A percentile compares a stretch with the other conserved stretches of the same genome.
phyloP scores from a whole-genome alignment of 768 basidiomycete genomes.

The Lactifluus subvellereus region DNA sequence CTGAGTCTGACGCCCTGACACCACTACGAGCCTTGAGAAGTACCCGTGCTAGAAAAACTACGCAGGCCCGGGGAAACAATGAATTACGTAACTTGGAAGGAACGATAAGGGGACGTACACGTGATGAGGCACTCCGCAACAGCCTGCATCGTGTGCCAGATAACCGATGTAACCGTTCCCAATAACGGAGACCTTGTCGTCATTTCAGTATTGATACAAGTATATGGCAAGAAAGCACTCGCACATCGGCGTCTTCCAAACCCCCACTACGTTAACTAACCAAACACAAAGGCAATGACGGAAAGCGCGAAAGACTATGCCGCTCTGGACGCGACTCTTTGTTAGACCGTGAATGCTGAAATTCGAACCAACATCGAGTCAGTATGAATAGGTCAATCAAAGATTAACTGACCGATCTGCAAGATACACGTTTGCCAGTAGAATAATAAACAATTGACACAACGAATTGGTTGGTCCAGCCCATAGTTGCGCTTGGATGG shows the following conservation, averaged over 20 bases:
- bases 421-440: not conserved
- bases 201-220: not conserved
- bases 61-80: too few species aligned
- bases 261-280: not conserved
- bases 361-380: not conserved
- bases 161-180: not conserved
- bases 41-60: not conserved
- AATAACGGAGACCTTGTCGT: not conserved
- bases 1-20: not conserved
- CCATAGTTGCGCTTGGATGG: not conserved
- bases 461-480: not conserved
- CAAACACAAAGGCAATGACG: not conserved
- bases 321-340: not conserved
- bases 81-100: too few species aligned
- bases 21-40: slow-evolving; percentile 2
- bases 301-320: not conserved
- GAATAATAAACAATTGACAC: not conserved
- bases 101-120: not conserved
- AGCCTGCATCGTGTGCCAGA: not conserved
- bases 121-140: not conserved
- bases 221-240: not conserved
- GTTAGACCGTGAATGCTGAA: not conserved
- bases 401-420: not conserved
- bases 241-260: not conserved
- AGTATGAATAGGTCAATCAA: not conserved